Evolutionary conservation across 2,329 filamentous ascomycete species (phyloP).

Genomic region (Fusarium tanahbumbuense): DNA sequence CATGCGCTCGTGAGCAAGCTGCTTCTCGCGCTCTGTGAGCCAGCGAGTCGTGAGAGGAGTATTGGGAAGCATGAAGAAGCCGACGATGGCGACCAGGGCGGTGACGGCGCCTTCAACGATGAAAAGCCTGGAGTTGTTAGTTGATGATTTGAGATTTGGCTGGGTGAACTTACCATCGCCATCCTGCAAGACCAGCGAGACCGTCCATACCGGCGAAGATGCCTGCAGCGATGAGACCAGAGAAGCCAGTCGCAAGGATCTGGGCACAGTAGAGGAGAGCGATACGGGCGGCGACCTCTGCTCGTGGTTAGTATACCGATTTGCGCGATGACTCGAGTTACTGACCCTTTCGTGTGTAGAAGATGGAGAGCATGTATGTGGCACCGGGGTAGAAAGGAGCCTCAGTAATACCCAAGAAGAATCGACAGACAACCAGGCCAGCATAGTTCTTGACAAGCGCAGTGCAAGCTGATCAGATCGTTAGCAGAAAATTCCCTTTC

Average conservation of each 20-base stretch:
- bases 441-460: slow-evolving; percentile 52
- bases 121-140: slow-evolving; percentile 42
- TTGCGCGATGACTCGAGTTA: rapidly evolving
- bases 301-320: slow-evolving; percentile 52
- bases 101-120: slow-evolving; percentile 67
- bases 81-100: slow-evolving; percentile 45
- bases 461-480: slow-evolving; percentile 45
- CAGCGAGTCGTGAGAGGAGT: slow-evolving; percentile 59
- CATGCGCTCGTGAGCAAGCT: slow-evolving; percentile 61
- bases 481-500: neutral
- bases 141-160: rapidly evolving
- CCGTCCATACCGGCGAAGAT: slow-evolving; percentile 62
- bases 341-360: slow-evolving; percentile 50
- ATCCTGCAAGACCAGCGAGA: slow-evolving; percentile 66
- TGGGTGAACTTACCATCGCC: slow-evolving; percentile 62
- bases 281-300: slow-evolving; percentile 70
- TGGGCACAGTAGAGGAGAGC: slow-evolving; percentile 70
- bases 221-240: slow-evolving; percentile 69
- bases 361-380: slow-evolving; percentile 51
- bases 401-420: slow-evolving; percentile 56
- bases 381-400: slow-evolving; percentile 57
- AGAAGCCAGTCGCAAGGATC: slow-evolving; percentile 75
- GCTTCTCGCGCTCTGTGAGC: slow-evolving; percentile 60
- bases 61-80: slow-evolving; percentile 50
- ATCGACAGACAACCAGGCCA: slow-evolving; percentile 52